Percentiles rank a stretch among this genome's conserved stretches.
Evolutionary conservation across 2,329 filamentous ascomycete species (phyloP).

Genomic region (Penicillium sp.): DNA sequence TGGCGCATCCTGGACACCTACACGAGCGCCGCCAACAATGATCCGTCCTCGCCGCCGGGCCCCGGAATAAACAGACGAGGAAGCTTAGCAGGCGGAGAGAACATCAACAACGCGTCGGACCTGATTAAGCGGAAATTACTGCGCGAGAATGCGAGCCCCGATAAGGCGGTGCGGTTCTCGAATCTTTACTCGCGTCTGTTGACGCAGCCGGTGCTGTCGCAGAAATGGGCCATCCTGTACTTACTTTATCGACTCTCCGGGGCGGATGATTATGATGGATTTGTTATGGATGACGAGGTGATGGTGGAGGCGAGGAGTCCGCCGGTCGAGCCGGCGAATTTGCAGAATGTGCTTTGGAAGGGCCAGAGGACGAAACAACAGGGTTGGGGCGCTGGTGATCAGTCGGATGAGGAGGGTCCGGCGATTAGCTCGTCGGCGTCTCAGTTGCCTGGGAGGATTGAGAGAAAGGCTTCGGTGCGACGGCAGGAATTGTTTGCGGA

Average conservation of each 20-base stretch:
- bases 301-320: too few species aligned
- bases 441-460: constrained; percentile 21
- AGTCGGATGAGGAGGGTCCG: constrained; percentile 30
- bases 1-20: constrained; percentile 34
- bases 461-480: constrained; percentile 23
- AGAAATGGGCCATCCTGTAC: constrained; percentile 96
- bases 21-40: constrained; percentile 10
- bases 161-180: constrained; percentile 71
- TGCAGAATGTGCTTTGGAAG: constrained; percentile 32
- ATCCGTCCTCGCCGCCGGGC: too few species aligned
- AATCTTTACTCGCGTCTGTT: constrained; percentile 87
- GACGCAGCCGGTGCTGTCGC: constrained; percentile 80
- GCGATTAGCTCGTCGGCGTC: constrained; percentile 37
- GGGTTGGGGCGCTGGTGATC: too few species aligned
- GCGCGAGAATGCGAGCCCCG: constrained; percentile 62
- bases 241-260: constrained; percentile 82
- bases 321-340: too few species aligned
- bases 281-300: constrained; percentile 50
- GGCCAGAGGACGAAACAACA: constrained; percentile 17
- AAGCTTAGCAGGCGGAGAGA: constrained; percentile 31
- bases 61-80: constrained; percentile 25
- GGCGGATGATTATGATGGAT: too few species aligned
- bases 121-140: constrained; percentile 83
- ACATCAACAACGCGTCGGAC: constrained; percentile 82
- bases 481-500: too few species aligned